Conservation (phyloP, 2,329 filamentous ascomycete genomes). For the Blastomyces silverae region DNA sequence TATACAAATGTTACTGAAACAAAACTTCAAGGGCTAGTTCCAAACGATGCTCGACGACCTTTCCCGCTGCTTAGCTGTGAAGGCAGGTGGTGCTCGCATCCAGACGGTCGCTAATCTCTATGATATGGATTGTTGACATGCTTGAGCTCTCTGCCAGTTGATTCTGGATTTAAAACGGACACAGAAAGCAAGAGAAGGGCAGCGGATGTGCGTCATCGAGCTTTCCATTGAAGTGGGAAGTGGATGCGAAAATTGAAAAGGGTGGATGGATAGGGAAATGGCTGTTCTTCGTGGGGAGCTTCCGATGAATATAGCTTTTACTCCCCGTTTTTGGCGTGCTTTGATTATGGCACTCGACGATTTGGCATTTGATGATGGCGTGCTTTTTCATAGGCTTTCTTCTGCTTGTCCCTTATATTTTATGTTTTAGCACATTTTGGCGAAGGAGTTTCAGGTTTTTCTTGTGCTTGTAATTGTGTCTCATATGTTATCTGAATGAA, state of each 20-base stretch:
- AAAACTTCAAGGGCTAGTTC: background rate
- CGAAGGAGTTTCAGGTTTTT: no score
- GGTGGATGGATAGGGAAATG: background rate
- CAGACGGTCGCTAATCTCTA: background rate
- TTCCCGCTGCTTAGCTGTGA: background rate
- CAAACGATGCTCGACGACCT: background rate
- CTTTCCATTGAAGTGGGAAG: background rate
- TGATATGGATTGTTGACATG: constrained; percentile 24
- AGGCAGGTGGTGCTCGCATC: constrained; percentile 36
- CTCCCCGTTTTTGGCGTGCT: background rate
- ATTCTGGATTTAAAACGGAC: background rate
- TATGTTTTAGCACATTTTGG: no score
- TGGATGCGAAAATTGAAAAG: constrained; percentile 3
- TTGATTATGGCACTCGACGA: background rate
- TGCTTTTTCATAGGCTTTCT: background rate
- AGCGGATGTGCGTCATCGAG: background rate
- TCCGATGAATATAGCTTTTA: background rate
- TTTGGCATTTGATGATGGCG: background rate
- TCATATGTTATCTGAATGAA: background rate
- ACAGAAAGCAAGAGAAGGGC: background rate
- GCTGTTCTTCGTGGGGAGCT: background rate
- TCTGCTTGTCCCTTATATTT: no score
- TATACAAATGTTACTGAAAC: background rate
- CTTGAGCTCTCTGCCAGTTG: constrained; percentile 34
- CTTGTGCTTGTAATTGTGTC: background rate